Conservation (phyloP, 768 basidiomycete species). For the Trametes cubensis region DNA sequence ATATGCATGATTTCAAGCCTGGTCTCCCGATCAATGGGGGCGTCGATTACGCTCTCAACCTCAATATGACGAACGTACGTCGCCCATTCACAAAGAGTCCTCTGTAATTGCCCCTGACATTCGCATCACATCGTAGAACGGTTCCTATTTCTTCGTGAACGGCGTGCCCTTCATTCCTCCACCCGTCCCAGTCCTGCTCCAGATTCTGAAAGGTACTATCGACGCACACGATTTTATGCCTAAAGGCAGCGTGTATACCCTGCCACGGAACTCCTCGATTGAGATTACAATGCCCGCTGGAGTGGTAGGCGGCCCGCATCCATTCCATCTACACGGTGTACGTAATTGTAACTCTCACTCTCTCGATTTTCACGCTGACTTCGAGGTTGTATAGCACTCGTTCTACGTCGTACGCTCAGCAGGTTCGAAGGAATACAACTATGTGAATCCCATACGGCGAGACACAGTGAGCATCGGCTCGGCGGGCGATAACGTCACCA, state of each 20-base stretch:
- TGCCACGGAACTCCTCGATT: constrained; percentile 50
- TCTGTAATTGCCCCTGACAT: constrained; percentile 21
- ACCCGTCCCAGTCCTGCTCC: constrained; percentile 55
- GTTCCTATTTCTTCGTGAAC: constrained; percentile 39
- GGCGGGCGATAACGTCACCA: constrained; percentile 27
- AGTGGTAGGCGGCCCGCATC: constrained; percentile 42
- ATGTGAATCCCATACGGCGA: constrained; percentile 40
- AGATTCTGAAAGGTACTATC: constrained; percentile 57
- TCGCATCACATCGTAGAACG: constrained; percentile 13
- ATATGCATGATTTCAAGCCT: constrained; percentile 18
- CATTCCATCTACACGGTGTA: constrained; percentile 46
- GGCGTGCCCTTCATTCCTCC: constrained; percentile 42
- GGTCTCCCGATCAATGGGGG: constrained; percentile 27
- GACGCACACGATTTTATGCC: constrained; percentile 53
- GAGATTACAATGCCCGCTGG: constrained; percentile 53
- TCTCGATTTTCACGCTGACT: background rate
- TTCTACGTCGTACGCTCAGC: too few relatives aligned
- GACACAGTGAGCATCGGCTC: constrained; percentile 34
- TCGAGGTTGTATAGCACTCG: constrained; percentile 39
- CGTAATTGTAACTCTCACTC: constrained; percentile 14
- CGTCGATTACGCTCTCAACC: constrained; percentile 24
- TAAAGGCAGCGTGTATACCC: constrained; percentile 45
- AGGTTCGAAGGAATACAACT: constrained; percentile 32
- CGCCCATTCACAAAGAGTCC: background rate
- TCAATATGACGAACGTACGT: constrained; percentile 25